These are phyloP conservation scores for Porphyridium purpureum DNA, from an alignment of 23 red algal genomes.

Conservation along the genomic window DNA sequence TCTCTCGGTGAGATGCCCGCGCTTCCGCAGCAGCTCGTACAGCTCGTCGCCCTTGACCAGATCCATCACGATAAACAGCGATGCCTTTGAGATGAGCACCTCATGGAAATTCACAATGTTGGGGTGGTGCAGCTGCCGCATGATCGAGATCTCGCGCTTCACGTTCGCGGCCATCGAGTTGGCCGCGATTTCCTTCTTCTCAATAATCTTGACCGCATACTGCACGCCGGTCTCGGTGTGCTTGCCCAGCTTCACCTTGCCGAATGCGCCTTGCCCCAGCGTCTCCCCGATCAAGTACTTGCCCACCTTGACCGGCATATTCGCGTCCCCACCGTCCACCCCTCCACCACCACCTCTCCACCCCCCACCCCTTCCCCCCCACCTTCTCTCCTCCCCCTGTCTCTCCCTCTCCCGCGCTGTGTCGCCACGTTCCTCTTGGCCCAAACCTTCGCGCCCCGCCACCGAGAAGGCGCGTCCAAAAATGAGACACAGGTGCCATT, in stretches of 20 bases:
- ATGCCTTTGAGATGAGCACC: conserved; percentile 32
- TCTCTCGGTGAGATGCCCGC: conserved; percentile 6
- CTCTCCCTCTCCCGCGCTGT: too few relatives aligned
- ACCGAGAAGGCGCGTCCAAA: too few relatives aligned
- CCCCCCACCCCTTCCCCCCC: too few relatives aligned
- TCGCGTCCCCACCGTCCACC: too few relatives aligned
- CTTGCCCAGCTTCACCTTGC: conserved; percentile 19
- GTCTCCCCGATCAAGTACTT: not conserved
- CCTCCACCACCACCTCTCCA: too few relatives aligned
- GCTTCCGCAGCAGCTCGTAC: conserved; percentile 12
- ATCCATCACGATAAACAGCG: conserved; percentile 64
- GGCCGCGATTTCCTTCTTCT: conserved; percentile 19
- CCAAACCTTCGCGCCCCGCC: too few relatives aligned
- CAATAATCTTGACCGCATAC: conserved; percentile 48
- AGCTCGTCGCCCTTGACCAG: conserved; percentile 42
- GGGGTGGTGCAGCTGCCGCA: conserved; percentile 59
- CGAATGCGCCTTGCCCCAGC: not conserved
- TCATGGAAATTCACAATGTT: conserved; percentile 79
- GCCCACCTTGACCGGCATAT: not conserved
- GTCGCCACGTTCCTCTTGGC: too few relatives aligned
- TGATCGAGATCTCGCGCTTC: conserved; percentile 71
- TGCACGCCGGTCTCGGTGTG: conserved; percentile 16
- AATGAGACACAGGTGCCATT: too few relatives aligned
- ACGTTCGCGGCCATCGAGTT: conserved; percentile 23
- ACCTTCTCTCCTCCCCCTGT: too few relatives aligned